Evolutionary conservation across 2,329 filamentous ascomycete genomes (phyloP).

Genomic region (Aureobasidium melanogenum): DNA sequence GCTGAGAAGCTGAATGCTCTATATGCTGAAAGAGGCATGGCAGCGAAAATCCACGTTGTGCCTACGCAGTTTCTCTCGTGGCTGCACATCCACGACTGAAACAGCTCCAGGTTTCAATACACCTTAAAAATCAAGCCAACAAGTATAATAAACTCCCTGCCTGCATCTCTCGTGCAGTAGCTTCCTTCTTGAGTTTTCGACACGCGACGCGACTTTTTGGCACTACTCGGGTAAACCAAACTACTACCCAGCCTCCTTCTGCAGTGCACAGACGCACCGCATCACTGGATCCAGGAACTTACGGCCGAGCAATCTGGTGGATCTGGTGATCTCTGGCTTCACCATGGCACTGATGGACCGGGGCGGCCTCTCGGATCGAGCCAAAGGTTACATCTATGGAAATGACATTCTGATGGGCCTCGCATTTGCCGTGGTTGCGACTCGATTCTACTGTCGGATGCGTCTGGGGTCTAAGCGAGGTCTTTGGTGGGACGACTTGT

Average conservation of each 20-base stretch:
- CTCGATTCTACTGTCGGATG: conserved; percentile 4
- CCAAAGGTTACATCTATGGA: conserved; percentile 3
- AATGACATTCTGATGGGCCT: conserved; percentile 9
- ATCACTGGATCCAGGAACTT: neutral
- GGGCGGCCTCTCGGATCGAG: conserved; percentile 1
- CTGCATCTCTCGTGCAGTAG: conserved; percentile 11
- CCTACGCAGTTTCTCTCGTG: neutral
- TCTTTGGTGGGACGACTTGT: conserved; percentile 28
- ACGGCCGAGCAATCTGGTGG: neutral
- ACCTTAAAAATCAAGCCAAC: neutral
- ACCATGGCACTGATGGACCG: neutral
- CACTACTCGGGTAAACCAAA: neutral
- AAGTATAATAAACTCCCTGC: conserved; percentile 10
- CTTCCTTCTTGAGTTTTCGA: neutral
- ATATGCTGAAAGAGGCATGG: neutral
- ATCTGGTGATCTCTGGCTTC: neutral
- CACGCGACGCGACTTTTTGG: conserved; percentile 6
- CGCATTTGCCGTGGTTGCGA: neutral
- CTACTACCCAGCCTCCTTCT: conserved; percentile 3
- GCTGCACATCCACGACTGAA: neutral
- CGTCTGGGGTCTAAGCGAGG: neutral
- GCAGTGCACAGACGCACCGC: conserved; percentile 3
- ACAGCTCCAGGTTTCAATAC: neutral
- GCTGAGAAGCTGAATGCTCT: neutral
- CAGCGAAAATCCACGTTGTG: conserved; percentile 3